Evolutionary conservation across 2,329 filamentous ascomycete species (phyloP).

Genomic region (Fusarium sp.): DNA sequence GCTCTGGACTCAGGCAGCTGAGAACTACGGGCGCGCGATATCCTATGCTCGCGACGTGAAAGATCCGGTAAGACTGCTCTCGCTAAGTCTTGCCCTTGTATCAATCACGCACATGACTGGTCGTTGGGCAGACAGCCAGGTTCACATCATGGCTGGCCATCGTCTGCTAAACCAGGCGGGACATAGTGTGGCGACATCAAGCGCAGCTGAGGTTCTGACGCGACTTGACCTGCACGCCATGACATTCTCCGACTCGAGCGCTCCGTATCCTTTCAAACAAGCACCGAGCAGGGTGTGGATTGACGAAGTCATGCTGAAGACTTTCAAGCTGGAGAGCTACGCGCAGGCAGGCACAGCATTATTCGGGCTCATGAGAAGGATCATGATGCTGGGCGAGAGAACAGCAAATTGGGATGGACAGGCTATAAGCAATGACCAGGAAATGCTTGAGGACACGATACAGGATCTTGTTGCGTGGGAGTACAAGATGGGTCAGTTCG

Average conservation of each 20-base stretch:
- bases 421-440: background rate
- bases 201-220: slow-evolving; percentile 46
- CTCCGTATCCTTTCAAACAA: slow-evolving; percentile 49
- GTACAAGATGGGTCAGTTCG: slow-evolving; percentile 44
- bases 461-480: slow-evolving; percentile 43
- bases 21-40: slow-evolving; percentile 50
- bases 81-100: slow-evolving; percentile 52
- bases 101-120: slow-evolving; percentile 53
- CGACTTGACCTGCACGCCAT: slow-evolving; percentile 54
- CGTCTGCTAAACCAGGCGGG: slow-evolving; percentile 44
- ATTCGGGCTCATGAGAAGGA: slow-evolving; percentile 39
- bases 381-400: slow-evolving; percentile 41
- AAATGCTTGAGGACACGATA: slow-evolving; percentile 9
- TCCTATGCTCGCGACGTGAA: slow-evolving; percentile 47
- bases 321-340: slow-evolving; percentile 35
- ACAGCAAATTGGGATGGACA: background rate
- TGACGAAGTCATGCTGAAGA: slow-evolving; percentile 28
- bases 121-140: slow-evolving; percentile 49
- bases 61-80: slow-evolving; percentile 48
- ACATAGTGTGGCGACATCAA: slow-evolving; percentile 23
- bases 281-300: slow-evolving; percentile 28
- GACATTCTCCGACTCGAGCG: slow-evolving; percentile 51
- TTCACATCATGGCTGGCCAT: slow-evolving; percentile 52
- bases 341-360: slow-evolving; percentile 43
- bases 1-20: slow-evolving; percentile 42